phyloP scores from a whole-genome alignment of 164 flowering plant species.

The Nelumbo lutea region DNA sequence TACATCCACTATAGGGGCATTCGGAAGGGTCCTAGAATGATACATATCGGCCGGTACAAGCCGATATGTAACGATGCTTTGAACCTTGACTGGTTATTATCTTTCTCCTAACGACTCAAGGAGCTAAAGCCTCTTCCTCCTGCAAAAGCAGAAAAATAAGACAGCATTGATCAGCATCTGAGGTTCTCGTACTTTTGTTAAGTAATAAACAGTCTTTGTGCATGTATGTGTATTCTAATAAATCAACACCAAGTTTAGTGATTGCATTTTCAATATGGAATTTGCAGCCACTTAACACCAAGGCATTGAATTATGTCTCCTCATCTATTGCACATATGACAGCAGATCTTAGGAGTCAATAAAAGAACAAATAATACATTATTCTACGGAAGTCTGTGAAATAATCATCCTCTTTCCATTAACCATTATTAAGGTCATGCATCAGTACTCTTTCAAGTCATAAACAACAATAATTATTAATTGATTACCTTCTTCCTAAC shows the following conservation, averaged over 20 bases:
- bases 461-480: not conserved
- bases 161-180: not conserved
- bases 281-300: conserved; percentile 55
- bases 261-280: not conserved
- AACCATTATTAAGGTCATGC: not conserved
- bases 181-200: too few species aligned
- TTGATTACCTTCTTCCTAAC: not conserved
- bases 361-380: not conserved
- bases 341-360: conserved; percentile 50
- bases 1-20: too few species aligned
- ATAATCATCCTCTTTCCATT: not conserved
- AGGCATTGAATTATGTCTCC: conserved; percentile 95
- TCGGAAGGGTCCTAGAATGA: too few species aligned
- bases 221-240: too few species aligned
- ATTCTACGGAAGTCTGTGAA: not conserved
- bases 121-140: conserved; percentile 94
- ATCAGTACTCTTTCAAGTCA: not conserved
- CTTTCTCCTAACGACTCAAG: conserved; percentile 67
- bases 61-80: too few species aligned
- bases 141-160: conserved; percentile 20
- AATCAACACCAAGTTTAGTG: not conserved
- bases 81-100: conserved; percentile 11
- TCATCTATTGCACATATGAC: conserved; percentile 76
- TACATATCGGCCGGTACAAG: too few species aligned
- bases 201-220: too few species aligned